Base-by-base conservation (phyloP, 805 yeast genomes). In the Nakazawaea ishiwadae region DNA sequence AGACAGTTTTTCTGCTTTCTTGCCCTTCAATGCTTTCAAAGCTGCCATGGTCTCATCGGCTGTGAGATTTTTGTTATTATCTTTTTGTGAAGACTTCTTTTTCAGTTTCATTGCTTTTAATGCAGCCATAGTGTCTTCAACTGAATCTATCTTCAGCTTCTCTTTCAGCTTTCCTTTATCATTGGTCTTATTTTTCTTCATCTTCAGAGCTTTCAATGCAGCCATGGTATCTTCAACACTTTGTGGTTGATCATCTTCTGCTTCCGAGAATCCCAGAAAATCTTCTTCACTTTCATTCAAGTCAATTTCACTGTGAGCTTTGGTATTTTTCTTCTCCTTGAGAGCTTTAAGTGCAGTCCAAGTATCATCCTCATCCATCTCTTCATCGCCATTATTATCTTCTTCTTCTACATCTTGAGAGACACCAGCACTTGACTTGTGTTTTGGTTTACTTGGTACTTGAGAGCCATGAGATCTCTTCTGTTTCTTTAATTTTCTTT, bases 31-130 rank as follows among this genome's bases (percentile, higher is more conserved):
- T 26, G 66, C 66, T 54, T 59, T 68, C 41, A 72, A 51, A 3
- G 70, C 65, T 2, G 62, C 69, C 67, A 66, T 65, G 2, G 73
- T 73, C 34, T 69, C 73, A 34, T 62, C 73, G 1, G 58, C 68
- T n/a, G n/a, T n/a, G n/a, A n/a, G n/a, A n/a, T n/a, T n/a, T n/a
- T n/a, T n/a, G n/a, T n/a, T n/a, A n/a, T n/a, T n/a, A n/a, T n/a
- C n/a, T n/a, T n/a, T n/a, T n/a, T n/a, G n/a, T n/a, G n/a, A n/a
- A n/a, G n/a, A n/a, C n/a, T n/a, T n/a, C n/a, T n/a, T n/a, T n/a
- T n/a, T n/a, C n/a, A n/a, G n/a, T n/a, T n/a, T n/a, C n/a, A n/a
- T n/a, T n/a, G n/a, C n/a, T n/a, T n/a, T n/a, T n/a, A n/a, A n/a
- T n/a, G n/a, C n/a, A n/a, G n/a, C n/a, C n/a, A n/a, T n/a, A n/a